Base-by-base conservation (phyloP, 257 asterid genomes). In the Ilex asprella region DNA sequence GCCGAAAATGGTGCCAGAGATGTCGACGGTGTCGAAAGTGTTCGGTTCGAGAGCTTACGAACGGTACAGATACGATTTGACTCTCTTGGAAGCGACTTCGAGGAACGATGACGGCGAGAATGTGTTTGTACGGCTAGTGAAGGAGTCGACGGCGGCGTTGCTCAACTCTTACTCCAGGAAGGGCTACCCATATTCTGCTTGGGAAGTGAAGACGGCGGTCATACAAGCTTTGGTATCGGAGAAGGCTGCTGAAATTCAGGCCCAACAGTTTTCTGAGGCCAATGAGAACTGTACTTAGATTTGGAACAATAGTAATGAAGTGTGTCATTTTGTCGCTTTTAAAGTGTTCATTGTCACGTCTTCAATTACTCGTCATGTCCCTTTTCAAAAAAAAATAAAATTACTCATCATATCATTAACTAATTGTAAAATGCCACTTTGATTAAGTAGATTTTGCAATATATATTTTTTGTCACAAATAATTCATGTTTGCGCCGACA, bases 61-160 rank as follows among this genome's bases (percentile, higher is more conserved):
- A 75, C 72, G 89, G 55, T 87, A 75, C 78, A 71, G 86, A 62
- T 69, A 44, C 11, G 86, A 90, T 58, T 79, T 90, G 16, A 90
- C 93, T 62, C 76, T 87, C 54, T 35, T 77, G 64, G 96, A 86
- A 35, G 97, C 95, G 47, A 77, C 95, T 8, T 70, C 75, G 13
- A 56, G 83, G 55, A 72, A 64, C 76, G 93, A 76, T 57, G 89
- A 69, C 52, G 69, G 35, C 2, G 84, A 73, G 3, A 66, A 71
- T 31, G 89, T 53, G 44, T 90, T 73, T 65, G 86, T 70, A 0
- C 15, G 73, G 67, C 78, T 90, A 47, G 72, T 81, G 56, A 85
- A 73, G 80, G 81, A 90, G 71, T 82, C 97, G 2, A 85, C 96
- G 54, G 97, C 97, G 61, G 97, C 97, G 35, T 81, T 90, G 64